Evolutionary conservation across 257 asterid genomes (phyloP).

Genomic region (Scutellaria barbata): DNA sequence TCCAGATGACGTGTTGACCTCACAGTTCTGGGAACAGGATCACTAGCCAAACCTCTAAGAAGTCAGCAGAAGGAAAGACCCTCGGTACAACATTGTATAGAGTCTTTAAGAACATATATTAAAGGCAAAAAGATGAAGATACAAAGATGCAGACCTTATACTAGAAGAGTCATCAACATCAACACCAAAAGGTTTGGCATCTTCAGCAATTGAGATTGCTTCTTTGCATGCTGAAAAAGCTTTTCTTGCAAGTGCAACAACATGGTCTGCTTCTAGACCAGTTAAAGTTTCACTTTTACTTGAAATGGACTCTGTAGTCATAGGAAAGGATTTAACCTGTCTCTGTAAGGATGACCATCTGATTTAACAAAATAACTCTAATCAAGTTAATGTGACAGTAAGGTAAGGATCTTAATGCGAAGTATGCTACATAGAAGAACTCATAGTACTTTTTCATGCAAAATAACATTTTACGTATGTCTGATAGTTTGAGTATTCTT

Average conservation of each 20-base stretch:
- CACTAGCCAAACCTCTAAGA: constrained; percentile 42
- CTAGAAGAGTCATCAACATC: constrained; percentile 40
- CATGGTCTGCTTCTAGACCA: constrained; percentile 56
- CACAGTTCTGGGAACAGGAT: constrained; percentile 54
- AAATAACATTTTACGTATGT: constrained; percentile 30
- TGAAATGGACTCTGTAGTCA: constrained; percentile 34
- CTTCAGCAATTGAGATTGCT: constrained; percentile 62
- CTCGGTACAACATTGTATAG: constrained; percentile 15
- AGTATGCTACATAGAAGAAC: constrained; percentile 7
- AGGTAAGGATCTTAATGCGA: constrained; percentile 1
- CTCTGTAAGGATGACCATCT: constrained; percentile 60
- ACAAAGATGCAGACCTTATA: constrained; percentile 48
- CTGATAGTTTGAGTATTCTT: constrained; percentile 57
- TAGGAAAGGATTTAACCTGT: constrained; percentile 36
- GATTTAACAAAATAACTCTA: constrained; percentile 37
- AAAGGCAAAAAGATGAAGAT: neutral
- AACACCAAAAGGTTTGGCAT: constrained; percentile 48
- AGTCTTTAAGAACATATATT: constrained; percentile 11
- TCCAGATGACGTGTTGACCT: constrained; percentile 75
- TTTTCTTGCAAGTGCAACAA: constrained; percentile 69
- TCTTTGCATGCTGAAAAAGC: constrained; percentile 78
- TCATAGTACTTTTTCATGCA: neutral
- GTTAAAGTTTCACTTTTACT: constrained; percentile 38
- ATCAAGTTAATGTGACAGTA: constrained; percentile 3
- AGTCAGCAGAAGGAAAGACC: constrained; percentile 30